Evolutionary conservation across 2,329 filamentous ascomycete genomes (phyloP).

Genomic region (Whalleya microplaca): DNA sequence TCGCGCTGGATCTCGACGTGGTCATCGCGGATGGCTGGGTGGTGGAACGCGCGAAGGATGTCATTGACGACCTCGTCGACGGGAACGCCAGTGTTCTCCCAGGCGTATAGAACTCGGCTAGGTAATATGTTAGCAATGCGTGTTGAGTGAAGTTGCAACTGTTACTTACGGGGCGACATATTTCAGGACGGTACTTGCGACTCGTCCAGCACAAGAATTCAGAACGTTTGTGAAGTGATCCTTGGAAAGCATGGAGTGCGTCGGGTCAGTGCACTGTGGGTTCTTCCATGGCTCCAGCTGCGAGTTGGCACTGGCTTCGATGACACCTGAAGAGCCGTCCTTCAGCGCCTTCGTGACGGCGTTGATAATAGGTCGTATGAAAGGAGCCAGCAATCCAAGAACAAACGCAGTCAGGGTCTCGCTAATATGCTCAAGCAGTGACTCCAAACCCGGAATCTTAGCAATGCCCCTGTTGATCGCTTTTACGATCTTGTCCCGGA

Average conservation of each 20-base stretch:
- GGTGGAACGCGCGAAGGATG: conserved; percentile 83
- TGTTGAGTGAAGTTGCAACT: not conserved
- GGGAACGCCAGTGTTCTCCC: conserved; percentile 84
- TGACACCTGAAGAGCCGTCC: conserved; percentile 75
- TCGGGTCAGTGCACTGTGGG: conserved; percentile 74
- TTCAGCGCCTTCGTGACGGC: conserved; percentile 84
- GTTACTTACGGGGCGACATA: conserved; percentile 76
- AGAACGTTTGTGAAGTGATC: conserved; percentile 82
- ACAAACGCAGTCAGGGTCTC: conserved; percentile 93
- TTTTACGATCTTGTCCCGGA: conserved; percentile 91
- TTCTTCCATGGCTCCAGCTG: conserved; percentile 84
- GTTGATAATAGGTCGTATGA: conserved; percentile 88
- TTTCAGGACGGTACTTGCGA: conserved; percentile 77
- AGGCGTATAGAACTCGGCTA: conserved; percentile 83
- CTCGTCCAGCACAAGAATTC: conserved; percentile 75
- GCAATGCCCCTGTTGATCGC: conserved; percentile 83
- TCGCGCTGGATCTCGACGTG: conserved; percentile 77
- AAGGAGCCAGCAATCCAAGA: conserved; percentile 86
- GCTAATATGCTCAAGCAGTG: conserved; percentile 89
- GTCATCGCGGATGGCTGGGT: conserved; percentile 80
- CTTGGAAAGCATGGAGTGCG: conserved; percentile 82
- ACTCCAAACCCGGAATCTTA: conserved; percentile 89
- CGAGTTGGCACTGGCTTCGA: conserved; percentile 69
- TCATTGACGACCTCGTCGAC: conserved; percentile 85
- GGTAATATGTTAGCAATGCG: conserved; percentile 25